A percentile compares a stretch with the other conserved stretches of the same genome.
Conservation (phyloP, 257 asterid species). For the Solanum paucissectum region DNA sequence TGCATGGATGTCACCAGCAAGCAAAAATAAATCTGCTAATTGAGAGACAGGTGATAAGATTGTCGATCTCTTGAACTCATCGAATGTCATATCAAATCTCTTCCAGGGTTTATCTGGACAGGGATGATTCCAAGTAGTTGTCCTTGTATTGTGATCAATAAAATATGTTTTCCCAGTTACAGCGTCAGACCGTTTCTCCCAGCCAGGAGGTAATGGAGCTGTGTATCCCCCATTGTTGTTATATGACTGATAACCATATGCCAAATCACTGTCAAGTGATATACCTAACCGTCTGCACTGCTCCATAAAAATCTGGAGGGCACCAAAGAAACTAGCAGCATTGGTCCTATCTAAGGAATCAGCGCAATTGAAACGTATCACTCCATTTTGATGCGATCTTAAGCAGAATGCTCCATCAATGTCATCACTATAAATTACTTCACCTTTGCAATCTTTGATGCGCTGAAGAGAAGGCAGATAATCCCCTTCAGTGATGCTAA, state of each 20-base stretch:
- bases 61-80: constrained; percentile 92
- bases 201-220: constrained; percentile 98
- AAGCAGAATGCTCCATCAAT: constrained; percentile 90
- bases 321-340: constrained; percentile 99
- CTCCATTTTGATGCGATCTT: constrained; percentile 98
- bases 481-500: constrained; percentile 88
- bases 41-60: constrained; percentile 83
- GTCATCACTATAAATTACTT: constrained; percentile 65
- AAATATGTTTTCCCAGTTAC: constrained; percentile 88
- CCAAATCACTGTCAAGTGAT: constrained; percentile 90
- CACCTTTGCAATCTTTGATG: constrained; percentile 84
- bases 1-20: constrained; percentile 96
- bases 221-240: constrained; percentile 60
- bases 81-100: constrained; percentile 96
- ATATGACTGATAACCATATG: constrained; percentile 59
- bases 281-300: constrained; percentile 95
- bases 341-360: constrained; percentile 98
- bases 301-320: constrained; percentile 92
- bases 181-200: constrained; percentile 95
- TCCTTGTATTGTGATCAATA: constrained; percentile 96
- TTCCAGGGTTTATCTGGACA: constrained; percentile 99
- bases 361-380: constrained; percentile 93
- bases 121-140: constrained; percentile 98
- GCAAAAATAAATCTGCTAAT: constrained; percentile 74
- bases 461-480: constrained; percentile 77